These are phyloP conservation scores for Zalaria sp. DNA, from an alignment of 2,329 filamentous ascomycete genomes.

Conservation along the genomic window DNA sequence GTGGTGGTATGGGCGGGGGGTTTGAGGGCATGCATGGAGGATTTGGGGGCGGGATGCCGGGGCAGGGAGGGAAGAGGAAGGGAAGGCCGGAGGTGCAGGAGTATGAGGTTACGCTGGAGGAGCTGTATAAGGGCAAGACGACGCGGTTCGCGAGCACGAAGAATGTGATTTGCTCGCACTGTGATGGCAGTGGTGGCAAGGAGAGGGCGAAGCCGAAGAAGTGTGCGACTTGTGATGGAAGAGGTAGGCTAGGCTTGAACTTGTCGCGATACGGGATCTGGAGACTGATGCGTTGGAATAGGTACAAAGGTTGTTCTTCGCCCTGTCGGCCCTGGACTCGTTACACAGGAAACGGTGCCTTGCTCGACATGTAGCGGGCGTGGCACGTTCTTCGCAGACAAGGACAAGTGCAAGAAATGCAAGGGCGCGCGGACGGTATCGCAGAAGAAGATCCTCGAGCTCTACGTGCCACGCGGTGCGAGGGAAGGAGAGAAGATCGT, in stretches of 20 bases:
- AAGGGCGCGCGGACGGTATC: conserved; percentile 80
- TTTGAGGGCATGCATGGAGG: conserved; percentile 43
- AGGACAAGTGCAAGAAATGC: conserved; percentile 98
- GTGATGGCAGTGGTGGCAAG: conserved; percentile 82
- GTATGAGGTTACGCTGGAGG: conserved; percentile 83
- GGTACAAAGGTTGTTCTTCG: conserved; percentile 62
- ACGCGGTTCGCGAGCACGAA: conserved; percentile 94
- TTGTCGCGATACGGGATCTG: neutral
- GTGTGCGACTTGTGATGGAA: conserved; percentile 74
- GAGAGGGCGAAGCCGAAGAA: conserved; percentile 74
- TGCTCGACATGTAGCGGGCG: conserved; percentile 75
- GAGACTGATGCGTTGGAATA: conserved; percentile 11
- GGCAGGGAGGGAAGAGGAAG: conserved; percentile 42
- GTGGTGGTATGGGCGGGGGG: conserved; percentile 31
- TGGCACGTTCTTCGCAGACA: conserved; percentile 83
- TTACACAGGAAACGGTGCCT: conserved; percentile 63
- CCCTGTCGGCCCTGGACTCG: conserved; percentile 73
- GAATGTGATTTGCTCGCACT: conserved; percentile 74
- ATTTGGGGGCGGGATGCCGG: conserved; percentile 3
- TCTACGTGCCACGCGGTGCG: conserved; percentile 81
- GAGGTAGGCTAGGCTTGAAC: conserved; percentile 34
- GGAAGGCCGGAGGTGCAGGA: conserved; percentile 78
- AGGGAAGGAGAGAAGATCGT: conserved; percentile 76
- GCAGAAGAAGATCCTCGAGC: conserved; percentile 86
- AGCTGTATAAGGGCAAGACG: conserved; percentile 97